Evolutionary conservation across 768 basidiomycete species (phyloP), one percentile per base, ranked within the genome.

Genomic region (Amanita brunnescens): DNA sequence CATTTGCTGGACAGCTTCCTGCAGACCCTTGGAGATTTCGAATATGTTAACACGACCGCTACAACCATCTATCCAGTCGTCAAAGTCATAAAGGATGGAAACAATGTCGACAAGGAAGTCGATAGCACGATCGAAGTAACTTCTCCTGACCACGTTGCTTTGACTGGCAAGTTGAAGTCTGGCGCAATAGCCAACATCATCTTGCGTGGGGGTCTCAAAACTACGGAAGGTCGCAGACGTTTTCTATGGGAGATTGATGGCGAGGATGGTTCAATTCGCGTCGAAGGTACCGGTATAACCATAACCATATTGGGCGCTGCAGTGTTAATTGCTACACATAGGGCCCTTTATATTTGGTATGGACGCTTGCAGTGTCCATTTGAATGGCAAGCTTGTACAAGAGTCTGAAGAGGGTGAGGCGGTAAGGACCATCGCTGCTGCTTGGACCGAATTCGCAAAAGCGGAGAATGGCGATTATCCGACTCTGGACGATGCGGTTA

Each of bases 401-500:
- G 47, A 2, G 49, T 45, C 3, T 37, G 43, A 30, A 3, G 55
- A 5, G 35, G 39, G 16, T 24, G 32, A 1, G 33, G 20, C 34
- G 57, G 58, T 55, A 49, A 53, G 42, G 58, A 54, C 30, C 56
- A 54, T 12, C 3, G n/a, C 35, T 2, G 6, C 35, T 37, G 35
- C n/a, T 12, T 37, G 35, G 35, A n/a, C 2, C 16, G 35, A 37
- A 16, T 37, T 37, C 46, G 46, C 52, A 2, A 52, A 61, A 16
- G 55, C 53, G 5, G 49, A 57, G 21, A 37, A 48, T 21, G 49
- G 35, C 10, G 14, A 44, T 3, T 59, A 57, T 39, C 53, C 54
- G 2, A 59, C 56, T 1, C 56, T 62, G 10, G 61, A 60, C 16
- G 59, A 62, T 21, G 61, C 61, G 1, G 49, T 62, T 10, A 57